Conservation (phyloP, 2,329 filamentous ascomycete species). For the Phyllosticta capitalensis region DNA sequence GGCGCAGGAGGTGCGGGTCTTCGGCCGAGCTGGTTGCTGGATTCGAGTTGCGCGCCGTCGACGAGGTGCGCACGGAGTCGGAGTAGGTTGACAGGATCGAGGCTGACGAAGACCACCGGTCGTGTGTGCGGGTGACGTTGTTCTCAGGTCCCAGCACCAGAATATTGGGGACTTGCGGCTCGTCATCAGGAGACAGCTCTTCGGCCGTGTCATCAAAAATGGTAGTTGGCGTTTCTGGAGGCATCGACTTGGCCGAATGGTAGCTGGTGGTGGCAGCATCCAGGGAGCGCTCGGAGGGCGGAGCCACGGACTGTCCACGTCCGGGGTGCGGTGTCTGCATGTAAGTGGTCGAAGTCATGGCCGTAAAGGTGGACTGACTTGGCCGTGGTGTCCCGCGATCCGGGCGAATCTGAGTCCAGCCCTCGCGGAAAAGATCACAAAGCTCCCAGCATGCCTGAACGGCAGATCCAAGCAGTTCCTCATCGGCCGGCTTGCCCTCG, state of each 20-base stretch:
- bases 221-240: conserved; percentile 86
- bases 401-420: conserved; percentile 80
- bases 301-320: conserved; percentile 15
- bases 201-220: conserved; percentile 74
- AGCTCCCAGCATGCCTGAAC: conserved; percentile 93
- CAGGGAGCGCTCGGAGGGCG: conserved; percentile 25
- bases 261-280: conserved; percentile 28
- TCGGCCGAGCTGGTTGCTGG: conserved; percentile 50
- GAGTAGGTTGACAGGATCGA: conserved; percentile 73
- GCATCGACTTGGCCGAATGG: conserved; percentile 27
- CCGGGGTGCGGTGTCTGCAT: not conserved
- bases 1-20: conserved; percentile 65
- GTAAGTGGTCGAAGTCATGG: conserved; percentile 14
- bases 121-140: conserved; percentile 41
- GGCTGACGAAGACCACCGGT: conserved; percentile 68
- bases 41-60: conserved; percentile 43
- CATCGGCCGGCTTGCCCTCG: conserved; percentile 63
- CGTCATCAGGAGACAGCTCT: conserved; percentile 63
- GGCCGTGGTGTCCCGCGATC: conserved; percentile 79
- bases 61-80: conserved; percentile 58
- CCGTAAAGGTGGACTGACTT: conserved; percentile 63
- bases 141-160: conserved; percentile 68
- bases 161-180: conserved; percentile 74
- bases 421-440: conserved; percentile 84
- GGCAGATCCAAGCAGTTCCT: conserved; percentile 76